phyloP scores from a whole-genome alignment of 495 filamentous ascomycete genomes.

The Parachaetomium inaequale region DNA sequence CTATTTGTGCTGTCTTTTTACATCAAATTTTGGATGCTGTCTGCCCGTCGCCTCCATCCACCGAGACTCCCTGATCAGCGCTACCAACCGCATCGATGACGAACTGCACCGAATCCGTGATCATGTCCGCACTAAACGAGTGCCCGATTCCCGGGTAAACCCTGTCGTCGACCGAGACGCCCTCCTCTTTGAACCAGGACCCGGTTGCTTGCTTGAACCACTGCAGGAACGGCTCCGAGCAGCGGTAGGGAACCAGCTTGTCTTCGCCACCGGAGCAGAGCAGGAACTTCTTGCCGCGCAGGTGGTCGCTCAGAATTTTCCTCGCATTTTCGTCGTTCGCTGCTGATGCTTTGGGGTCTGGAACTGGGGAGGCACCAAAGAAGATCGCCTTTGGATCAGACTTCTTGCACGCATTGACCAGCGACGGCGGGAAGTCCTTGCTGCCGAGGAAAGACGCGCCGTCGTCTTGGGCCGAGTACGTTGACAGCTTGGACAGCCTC shows the following conservation, averaged over 20 bases:
- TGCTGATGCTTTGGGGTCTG: slow-evolving; percentile 5
- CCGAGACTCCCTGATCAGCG: slow-evolving; percentile 16
- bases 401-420: slow-evolving; percentile 58
- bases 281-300: slow-evolving; percentile 73
- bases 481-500: slow-evolving; percentile 62
- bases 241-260: slow-evolving; percentile 77
- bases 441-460: slow-evolving; percentile 70
- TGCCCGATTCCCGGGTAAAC: slow-evolving; percentile 72
- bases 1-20: neutral
- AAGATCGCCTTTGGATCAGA: slow-evolving; percentile 69
- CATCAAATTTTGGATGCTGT: slow-evolving; percentile 25
- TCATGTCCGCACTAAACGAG: slow-evolving; percentile 69
- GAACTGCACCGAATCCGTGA: slow-evolving; percentile 63
- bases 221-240: slow-evolving; percentile 62
- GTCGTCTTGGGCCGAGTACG: slow-evolving; percentile 47
- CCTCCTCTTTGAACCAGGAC: slow-evolving; percentile 56
- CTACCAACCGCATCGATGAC: slow-evolving; percentile 50
- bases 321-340: slow-evolving; percentile 18
- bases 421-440: slow-evolving; percentile 64
- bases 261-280: slow-evolving; percentile 73
- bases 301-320: slow-evolving; percentile 45
- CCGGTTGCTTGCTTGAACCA: slow-evolving; percentile 63
- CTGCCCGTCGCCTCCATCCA: neutral
- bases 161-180: slow-evolving; percentile 64
- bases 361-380: slow-evolving; percentile 49